Percentiles rank a stretch among this genome's conserved stretches.
phyloP scores from a whole-genome alignment of 2,329 filamentous ascomycete genomes.

The Phyllosticta paracitricarpa region DNA sequence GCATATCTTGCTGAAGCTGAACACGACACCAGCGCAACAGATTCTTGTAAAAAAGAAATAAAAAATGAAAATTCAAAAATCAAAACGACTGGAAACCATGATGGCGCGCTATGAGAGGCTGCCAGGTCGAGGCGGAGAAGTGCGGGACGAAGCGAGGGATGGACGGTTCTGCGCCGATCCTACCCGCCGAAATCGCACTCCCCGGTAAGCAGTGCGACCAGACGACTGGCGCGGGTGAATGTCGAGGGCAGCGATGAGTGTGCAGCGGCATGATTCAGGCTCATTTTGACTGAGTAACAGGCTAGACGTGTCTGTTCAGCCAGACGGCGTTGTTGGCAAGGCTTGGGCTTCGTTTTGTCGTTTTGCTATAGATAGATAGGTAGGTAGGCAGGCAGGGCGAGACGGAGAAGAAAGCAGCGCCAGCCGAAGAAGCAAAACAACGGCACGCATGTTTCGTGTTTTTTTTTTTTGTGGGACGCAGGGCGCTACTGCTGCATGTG shows the following conservation, averaged over 20 bases:
- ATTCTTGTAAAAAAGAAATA: too few species aligned
- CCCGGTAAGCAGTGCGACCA: neutral
- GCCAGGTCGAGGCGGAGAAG: neutral
- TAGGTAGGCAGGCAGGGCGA: neutral
- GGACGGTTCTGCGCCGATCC: neutral
- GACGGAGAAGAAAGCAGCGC: neutral
- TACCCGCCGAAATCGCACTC: neutral
- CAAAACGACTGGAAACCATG: neutral
- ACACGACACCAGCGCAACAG: too few species aligned
- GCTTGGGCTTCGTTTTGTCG: neutral
- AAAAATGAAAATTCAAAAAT: neutral
- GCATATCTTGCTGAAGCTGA: too few species aligned
- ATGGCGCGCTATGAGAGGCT: neutral
- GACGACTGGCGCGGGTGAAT: neutral
- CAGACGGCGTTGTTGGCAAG: neutral
- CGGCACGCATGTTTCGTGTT: neutral
- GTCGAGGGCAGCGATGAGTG: neutral
- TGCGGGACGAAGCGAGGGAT: neutral
- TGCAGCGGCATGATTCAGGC: neutral
- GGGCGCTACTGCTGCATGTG: neutral
- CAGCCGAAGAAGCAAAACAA: neutral
- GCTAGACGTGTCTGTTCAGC: neutral
- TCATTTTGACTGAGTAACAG: neutral
- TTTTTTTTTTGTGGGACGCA: neutral
- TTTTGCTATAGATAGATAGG: neutral